phyloP scores from a whole-genome alignment of 2,329 filamentous ascomycete species.

The Venturia asperata region DNA sequence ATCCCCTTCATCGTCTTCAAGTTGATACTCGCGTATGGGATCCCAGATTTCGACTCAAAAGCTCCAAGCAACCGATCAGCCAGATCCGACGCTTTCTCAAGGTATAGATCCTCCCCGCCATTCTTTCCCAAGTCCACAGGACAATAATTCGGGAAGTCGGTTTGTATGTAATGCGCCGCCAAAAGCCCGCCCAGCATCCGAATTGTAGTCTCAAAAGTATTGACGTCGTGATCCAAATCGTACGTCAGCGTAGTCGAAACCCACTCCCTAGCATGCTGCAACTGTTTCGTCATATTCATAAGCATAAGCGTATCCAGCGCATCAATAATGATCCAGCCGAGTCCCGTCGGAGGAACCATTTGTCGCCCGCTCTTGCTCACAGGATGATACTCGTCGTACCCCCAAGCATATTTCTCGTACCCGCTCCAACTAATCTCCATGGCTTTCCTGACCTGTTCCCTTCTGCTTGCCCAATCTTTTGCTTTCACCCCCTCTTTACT shows the following conservation, averaged over 20 bases:
- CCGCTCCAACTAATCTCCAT: constrained; percentile 89
- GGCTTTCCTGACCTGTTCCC: constrained; percentile 76
- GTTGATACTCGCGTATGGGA: constrained; percentile 88
- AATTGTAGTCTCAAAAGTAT: constrained; percentile 96
- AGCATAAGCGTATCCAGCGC: constrained; percentile 93
- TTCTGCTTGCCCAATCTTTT: constrained; percentile 67
- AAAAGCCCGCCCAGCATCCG: constrained; percentile 92
- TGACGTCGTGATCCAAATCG: constrained; percentile 90
- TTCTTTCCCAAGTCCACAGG: constrained; percentile 61
- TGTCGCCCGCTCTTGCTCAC: constrained; percentile 69
- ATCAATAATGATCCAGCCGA: constrained; percentile 98
- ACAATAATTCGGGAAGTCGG: constrained; percentile 69
- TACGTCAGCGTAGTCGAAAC: constrained; percentile 73
- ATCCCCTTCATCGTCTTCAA: constrained; percentile 70
- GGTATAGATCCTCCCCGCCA: constrained; percentile 80
- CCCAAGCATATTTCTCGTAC: constrained; percentile 91
- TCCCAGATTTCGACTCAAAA: constrained; percentile 77
- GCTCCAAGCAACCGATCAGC: constrained; percentile 81
- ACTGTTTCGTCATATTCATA: constrained; percentile 88
- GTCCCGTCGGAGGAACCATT: constrained; percentile 73
- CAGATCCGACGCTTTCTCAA: constrained; percentile 91
- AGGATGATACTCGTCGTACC: constrained; percentile 82
- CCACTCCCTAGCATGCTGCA: constrained; percentile 84
- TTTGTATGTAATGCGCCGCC: constrained; percentile 92
- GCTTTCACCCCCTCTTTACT: constrained; percentile 34